Conservation (phyloP, 2,329 filamentous ascomycete species). For the Akanthomyces muscarius region DNA sequence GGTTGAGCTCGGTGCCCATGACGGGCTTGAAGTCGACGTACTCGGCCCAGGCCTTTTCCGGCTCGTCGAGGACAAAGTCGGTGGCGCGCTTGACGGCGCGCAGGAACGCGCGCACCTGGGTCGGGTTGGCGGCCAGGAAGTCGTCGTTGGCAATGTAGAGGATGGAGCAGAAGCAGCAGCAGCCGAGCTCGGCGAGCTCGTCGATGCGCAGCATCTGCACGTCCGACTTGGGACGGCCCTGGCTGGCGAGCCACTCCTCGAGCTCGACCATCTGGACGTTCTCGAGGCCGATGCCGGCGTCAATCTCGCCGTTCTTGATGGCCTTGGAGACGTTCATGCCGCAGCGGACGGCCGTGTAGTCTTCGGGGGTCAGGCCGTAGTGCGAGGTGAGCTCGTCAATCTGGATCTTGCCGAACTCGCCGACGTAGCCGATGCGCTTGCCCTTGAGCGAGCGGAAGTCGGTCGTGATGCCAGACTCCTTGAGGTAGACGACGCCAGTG, state of each 20-base stretch:
- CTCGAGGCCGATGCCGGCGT: slow-evolving; percentile 72
- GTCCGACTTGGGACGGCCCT: slow-evolving; percentile 60
- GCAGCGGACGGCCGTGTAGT: slow-evolving; percentile 74
- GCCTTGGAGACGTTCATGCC: slow-evolving; percentile 79
- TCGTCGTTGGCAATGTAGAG: slow-evolving; percentile 74
- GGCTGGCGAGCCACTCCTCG: slow-evolving; percentile 66
- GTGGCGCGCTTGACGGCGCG: slow-evolving; percentile 71
- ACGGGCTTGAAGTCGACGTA: slow-evolving; percentile 69
- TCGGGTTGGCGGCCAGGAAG: slow-evolving; percentile 63
- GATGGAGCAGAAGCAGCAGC: slow-evolving; percentile 81
- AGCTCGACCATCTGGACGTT: slow-evolving; percentile 83
- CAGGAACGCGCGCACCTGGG: slow-evolving; percentile 64
- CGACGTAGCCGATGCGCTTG: slow-evolving; percentile 75
- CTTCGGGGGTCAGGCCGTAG: slow-evolving; percentile 68
- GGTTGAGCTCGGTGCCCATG: slow-evolving; percentile 65
- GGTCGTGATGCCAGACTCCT: slow-evolving; percentile 66
- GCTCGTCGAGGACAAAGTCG: slow-evolving; percentile 63
- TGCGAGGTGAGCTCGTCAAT: slow-evolving; percentile 76
- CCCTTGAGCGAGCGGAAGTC: slow-evolving; percentile 73
- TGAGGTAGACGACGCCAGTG: slow-evolving; percentile 74
- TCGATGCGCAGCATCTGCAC: slow-evolving; percentile 81
- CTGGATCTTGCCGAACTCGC: slow-evolving; percentile 79
- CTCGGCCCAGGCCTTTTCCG: slow-evolving; percentile 60
- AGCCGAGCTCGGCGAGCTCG: slow-evolving; percentile 72
- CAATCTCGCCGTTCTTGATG: slow-evolving; percentile 67